A percentile compares a stretch with the other conserved stretches of the same genome.
These are phyloP conservation scores for Thalassiosira livingstoniorum DNA, from an alignment of 352 stramenopile genomes.

Conservation along the genomic window DNA sequence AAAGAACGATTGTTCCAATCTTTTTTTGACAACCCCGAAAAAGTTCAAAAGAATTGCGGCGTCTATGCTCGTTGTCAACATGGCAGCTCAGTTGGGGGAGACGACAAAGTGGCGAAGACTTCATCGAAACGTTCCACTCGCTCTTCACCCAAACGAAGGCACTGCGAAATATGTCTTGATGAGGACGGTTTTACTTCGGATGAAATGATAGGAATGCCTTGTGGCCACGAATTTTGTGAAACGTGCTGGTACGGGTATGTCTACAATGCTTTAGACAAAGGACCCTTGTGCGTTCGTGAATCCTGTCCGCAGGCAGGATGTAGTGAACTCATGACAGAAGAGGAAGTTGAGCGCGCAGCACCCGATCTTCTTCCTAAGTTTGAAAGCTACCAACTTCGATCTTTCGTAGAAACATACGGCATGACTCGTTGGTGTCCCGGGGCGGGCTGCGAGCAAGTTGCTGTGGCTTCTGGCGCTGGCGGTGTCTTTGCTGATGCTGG, in stretches of 20 bases:
- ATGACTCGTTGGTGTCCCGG: slow-evolving; percentile 97
- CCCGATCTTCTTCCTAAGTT: slow-evolving; percentile 90
- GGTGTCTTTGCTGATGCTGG: slow-evolving; percentile 51
- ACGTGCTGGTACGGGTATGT: slow-evolving; percentile 86
- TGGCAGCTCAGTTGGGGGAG: not conserved
- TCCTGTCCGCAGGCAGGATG: slow-evolving; percentile 95
- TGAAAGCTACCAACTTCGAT: slow-evolving; percentile 92
- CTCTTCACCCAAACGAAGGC: slow-evolving; percentile 24
- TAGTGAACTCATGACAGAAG: slow-evolving; percentile 90
- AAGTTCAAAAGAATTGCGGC: slow-evolving; percentile 74
- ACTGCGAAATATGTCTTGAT: slow-evolving; percentile 95
- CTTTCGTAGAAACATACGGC: slow-evolving; percentile 98
- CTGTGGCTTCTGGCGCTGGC: slow-evolving; percentile 70
- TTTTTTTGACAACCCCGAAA: slow-evolving; percentile 76
- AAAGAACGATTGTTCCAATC: slow-evolving; percentile 78
- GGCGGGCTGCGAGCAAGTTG: slow-evolving; percentile 93
- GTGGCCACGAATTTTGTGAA: slow-evolving; percentile 95
- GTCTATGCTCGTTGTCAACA: slow-evolving; percentile 71
- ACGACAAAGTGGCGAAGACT: slow-evolving; percentile 34
- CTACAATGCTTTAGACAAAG: slow-evolving; percentile 87
- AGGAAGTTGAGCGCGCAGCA: slow-evolving; percentile 77
- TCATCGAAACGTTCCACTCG: slow-evolving; percentile 16
- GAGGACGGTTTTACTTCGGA: slow-evolving; percentile 79
- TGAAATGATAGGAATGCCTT: slow-evolving; percentile 93
- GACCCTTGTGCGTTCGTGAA: slow-evolving; percentile 92